Base-by-base conservation (phyloP, 768 basidiomycete genomes). In the Rhodosporidiobolus sp. region DNA sequence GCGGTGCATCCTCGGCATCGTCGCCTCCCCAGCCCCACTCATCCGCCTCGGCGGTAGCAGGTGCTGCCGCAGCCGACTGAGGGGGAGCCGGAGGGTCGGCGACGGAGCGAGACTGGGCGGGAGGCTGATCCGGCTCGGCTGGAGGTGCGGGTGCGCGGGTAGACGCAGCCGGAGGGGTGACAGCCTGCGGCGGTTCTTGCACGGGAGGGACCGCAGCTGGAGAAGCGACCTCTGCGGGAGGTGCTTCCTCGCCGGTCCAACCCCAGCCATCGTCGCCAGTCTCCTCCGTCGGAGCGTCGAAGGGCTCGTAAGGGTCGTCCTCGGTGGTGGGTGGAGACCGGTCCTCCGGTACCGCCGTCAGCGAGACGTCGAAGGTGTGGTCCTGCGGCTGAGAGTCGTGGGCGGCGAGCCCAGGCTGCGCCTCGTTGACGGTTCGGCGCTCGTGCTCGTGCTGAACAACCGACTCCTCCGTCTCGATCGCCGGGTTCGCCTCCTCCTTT, bases 1-100 rank as follows among this genome's bases (percentile, higher is more conserved):
- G 9, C 34, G 43, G 6, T 24, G 32, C 32, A 11, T 61, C 50
- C 17, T 24, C 59, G 28, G 49, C 34, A 4, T 49, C 59, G 19
- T 66, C 70, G 10, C 60, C 70, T 22, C 67, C 70, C 65, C 65
- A 72, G 28, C 61, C 62, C 70, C 70, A 72, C 4, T 61, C 65
- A 26, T 66, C 70, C 5, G 34, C 45, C n/a, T 10, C n/a, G 35
- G 28, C 5, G 14, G 59, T 2, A 43, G 32, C 8, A 14, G 38
- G 38, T 14, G 38, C 38, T 7, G 38, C 38, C 8, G 38, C 38
- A 43, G 38, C 8, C 14, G 38, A 43, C n/a, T n/a, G 30, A 7
- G 63, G 4, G 8, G 52, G 4, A 24, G 49, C 52, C 11, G 17
- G 50, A 22, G 24, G 16, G 6, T 43, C 9, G 20, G 11, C 28